These are phyloP conservation scores for Phtheirospermum japonicum DNA, from an alignment of 257 asterid species.

Conservation along the genomic window DNA sequence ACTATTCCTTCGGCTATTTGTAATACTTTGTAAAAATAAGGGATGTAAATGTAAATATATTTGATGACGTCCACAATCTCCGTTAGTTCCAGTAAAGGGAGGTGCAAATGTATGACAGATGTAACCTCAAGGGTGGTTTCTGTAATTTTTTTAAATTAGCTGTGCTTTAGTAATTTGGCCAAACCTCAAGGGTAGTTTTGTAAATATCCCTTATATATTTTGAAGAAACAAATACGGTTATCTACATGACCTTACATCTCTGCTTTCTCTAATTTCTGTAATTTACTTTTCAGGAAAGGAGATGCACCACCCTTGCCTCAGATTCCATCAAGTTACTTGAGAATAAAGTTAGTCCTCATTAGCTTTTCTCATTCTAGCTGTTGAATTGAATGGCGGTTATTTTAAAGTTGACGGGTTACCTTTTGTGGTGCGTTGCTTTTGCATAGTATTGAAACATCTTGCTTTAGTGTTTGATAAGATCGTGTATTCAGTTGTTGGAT, in stretches of 20 bases:
- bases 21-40: not conserved
- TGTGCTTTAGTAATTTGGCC: not conserved
- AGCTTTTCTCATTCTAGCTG: constrained; percentile 13
- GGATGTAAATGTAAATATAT: not conserved
- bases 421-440: constrained; percentile 13
- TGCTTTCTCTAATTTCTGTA: constrained; percentile 28
- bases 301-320: constrained; percentile 73
- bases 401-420: constrained; percentile 2
- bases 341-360: constrained; percentile 78
- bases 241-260: constrained; percentile 11
- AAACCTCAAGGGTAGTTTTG: not conserved
- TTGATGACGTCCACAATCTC: not conserved
- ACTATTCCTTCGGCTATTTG: not conserved
- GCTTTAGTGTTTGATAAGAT: constrained; percentile 15
- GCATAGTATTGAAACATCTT: not conserved
- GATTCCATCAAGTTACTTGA: constrained; percentile 80
- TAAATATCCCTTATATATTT: constrained; percentile 10
- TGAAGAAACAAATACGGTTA: constrained; percentile 11
- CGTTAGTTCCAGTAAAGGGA: not conserved
- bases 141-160: not conserved
- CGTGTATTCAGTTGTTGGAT: not conserved
- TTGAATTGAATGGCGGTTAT: constrained; percentile 4
- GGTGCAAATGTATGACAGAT: not conserved
- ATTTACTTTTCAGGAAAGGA: constrained; percentile 60
- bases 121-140: not conserved